Evolutionary conservation across 495 filamentous ascomycete genomes (phyloP), one percentile per base, ranked within the genome.

Genomic region (Trypethelium eluteriae): DNA sequence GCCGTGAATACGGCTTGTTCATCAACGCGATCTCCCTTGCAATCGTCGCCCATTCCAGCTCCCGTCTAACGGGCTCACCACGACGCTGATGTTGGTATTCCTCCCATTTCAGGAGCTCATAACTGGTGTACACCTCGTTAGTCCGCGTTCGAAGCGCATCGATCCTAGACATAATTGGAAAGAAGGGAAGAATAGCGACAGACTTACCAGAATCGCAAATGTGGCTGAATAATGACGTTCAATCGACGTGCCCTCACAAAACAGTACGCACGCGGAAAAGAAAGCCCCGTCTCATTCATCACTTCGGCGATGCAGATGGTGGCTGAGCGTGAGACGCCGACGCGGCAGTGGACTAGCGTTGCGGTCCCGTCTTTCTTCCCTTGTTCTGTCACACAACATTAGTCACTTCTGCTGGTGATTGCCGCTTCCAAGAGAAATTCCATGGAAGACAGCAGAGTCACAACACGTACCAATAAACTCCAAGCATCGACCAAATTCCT

Each of bases 251-350:
- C 94, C 2, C 94, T 88, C 36, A 98, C 94, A 77, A 90, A 98
- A 75, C 94, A 98, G 75, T 98, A 98, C 59, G 94, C 94, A 57
- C 90, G 83, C 16, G 94, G 91, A 73, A 97, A 96, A 2, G 91
- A 94, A 61, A 97, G 79, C 38, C 84, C 80, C 38, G 88, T 74
- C 6, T 86, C 80, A 12, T 87, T 84, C 94, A 98, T 98, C 32
- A 98, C 93, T 77, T 97, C 93, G 39, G 94, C 94, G 72, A 98
- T 98, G 78, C 94, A 98, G 74, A 98, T 96, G 7, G 94, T 98
- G 32, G 94, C 94, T 62, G 89, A 93, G 67, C 94, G 83, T 25
- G 92, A 96, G 67, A 98, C 94, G 61, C 94, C 94, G 53, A 98
- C 94, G 12, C 95, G 88, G 75, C 94, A 98, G 76, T 98, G 94